phyloP scores from a whole-genome alignment of 169 alveolate species.

The Plasmodium vinckei region DNA sequence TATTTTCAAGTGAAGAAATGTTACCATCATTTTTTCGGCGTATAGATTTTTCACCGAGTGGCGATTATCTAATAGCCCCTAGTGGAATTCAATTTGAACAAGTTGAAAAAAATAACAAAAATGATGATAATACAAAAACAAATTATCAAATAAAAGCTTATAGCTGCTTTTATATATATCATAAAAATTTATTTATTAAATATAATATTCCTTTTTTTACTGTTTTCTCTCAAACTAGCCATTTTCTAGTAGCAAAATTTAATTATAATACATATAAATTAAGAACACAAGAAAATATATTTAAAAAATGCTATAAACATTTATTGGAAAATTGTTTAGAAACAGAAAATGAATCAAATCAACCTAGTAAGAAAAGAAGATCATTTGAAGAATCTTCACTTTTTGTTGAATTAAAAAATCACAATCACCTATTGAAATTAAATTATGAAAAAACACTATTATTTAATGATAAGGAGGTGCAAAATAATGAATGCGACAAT shows the following conservation, averaged over 20 bases:
- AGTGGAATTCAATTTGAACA: constrained; percentile 87
- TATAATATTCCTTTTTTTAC: constrained; percentile 75
- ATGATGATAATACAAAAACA: constrained; percentile 55
- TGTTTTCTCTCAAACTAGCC: constrained; percentile 72
- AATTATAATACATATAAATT: constrained; percentile 59
- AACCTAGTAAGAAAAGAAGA: constrained; percentile 57
- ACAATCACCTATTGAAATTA: constrained; percentile 41
- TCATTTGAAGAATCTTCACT: constrained; percentile 21
- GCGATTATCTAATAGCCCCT: constrained; percentile 89
- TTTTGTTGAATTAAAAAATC: constrained; percentile 38
- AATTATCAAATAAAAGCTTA: constrained; percentile 57
- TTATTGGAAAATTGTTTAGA: constrained; percentile 9
- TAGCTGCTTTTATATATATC: constrained; percentile 75
- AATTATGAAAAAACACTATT: constrained; percentile 66
- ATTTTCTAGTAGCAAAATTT: constrained; percentile 75
- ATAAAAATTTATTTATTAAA: constrained; percentile 60
- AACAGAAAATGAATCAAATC: neutral
- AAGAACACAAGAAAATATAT: constrained; percentile 49
- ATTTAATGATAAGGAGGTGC: constrained; percentile 59
- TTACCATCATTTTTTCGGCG: constrained; percentile 91
- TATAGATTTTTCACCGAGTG: constrained; percentile 93
- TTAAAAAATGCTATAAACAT: constrained; percentile 66
- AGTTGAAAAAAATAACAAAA: constrained; percentile 52
- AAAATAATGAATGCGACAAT: constrained; percentile 39
- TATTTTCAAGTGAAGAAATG: constrained; percentile 89